Conservation (phyloP, 495 filamentous ascomycete genomes). For the Penicillium desertorum region DNA sequence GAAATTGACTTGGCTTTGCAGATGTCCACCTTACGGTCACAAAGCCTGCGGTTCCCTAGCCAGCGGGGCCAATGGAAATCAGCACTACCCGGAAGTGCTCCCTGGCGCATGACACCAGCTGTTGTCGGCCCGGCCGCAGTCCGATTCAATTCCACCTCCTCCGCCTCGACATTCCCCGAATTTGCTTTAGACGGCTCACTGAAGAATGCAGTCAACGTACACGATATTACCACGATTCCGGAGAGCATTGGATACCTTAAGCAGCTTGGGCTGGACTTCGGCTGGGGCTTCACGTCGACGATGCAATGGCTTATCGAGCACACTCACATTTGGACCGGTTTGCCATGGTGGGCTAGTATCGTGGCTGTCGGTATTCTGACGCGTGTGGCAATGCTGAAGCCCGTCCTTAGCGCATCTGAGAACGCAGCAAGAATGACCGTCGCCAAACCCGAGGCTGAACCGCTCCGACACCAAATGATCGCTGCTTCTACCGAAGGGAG, state of each 20-base stretch:
- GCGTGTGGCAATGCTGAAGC: conserved; percentile 63
- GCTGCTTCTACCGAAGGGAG: conserved; percentile 40
- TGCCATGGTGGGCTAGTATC: conserved; percentile 83
- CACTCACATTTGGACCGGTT: conserved; percentile 66
- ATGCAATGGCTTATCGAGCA: conserved; percentile 79
- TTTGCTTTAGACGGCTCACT: conserved; percentile 11
- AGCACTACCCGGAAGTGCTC: conserved; percentile 23
- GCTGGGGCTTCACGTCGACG: conserved; percentile 68
- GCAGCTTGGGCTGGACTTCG: conserved; percentile 79
- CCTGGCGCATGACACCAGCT: conserved; percentile 29
- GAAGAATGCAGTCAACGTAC: conserved; percentile 23
- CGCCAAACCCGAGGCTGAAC: conserved; percentile 39
- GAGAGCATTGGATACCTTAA: conserved; percentile 82
- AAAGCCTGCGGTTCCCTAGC: conserved; percentile 24
- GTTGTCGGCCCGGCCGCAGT: conserved; percentile 27
- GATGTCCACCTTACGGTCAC: conserved; percentile 43
- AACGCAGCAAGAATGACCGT: conserved; percentile 52
- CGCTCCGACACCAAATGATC: conserved; percentile 44
- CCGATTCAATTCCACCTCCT: conserved; percentile 49
- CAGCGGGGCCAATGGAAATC: conserved; percentile 28
- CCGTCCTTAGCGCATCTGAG: conserved; percentile 59
- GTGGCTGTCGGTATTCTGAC: conserved; percentile 59
- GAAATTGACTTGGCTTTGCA: conserved; percentile 29
- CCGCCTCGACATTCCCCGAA: conserved; percentile 27
- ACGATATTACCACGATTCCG: conserved; percentile 53